Base-by-base conservation (phyloP, 495 filamentous ascomycete species). In the Podospora bellae-mahoneyi region DNA sequence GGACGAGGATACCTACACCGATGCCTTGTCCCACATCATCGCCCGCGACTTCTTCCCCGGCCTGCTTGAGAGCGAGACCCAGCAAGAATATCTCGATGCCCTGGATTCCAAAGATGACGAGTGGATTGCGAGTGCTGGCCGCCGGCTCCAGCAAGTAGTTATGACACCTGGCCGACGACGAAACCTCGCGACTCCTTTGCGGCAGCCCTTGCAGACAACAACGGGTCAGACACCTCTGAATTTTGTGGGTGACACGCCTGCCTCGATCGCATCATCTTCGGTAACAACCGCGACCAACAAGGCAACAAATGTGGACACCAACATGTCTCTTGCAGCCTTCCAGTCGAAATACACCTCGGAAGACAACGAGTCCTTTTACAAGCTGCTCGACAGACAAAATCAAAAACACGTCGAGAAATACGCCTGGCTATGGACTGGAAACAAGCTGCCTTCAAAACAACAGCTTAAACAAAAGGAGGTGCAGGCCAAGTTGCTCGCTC, bases 21-120 rank as follows among this genome's bases (percentile, higher is more conserved):
- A 91, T 65, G 91, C 91, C 9, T 81, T 99, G 28, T 96, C 94
- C 1, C 90, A 97, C 62, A 98, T 99, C 71, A 97, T 98, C 64
- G 91, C 92, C 32, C 91, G 96, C 54, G 96, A 99, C 80, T 99
- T 95, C 84, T 99, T 97, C 77, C 95, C 95, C 0, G 95, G 94
- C 2, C 84, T 99, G 0, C 82, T 94, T 0, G 94, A 98, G 72
- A 88, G 87, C 32, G 87, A 97, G 68, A 87, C 88, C 3, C 93
- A 97, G 73, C 89, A 94, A 72, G 95, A 99, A 71, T 97, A 97
- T 74, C 82, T 99, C 28, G 90, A 96, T 72, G 95, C 95, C 0
- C 78, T 97, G 9, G 92, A 95, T 15, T 95, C 92, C 5, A 87
- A 89, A 48, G 90, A 99, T 76, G 80, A 84, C 64, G 86, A 85